Base-by-base conservation (phyloP, 441 rosid species). In the Sinapis alba region DNA sequence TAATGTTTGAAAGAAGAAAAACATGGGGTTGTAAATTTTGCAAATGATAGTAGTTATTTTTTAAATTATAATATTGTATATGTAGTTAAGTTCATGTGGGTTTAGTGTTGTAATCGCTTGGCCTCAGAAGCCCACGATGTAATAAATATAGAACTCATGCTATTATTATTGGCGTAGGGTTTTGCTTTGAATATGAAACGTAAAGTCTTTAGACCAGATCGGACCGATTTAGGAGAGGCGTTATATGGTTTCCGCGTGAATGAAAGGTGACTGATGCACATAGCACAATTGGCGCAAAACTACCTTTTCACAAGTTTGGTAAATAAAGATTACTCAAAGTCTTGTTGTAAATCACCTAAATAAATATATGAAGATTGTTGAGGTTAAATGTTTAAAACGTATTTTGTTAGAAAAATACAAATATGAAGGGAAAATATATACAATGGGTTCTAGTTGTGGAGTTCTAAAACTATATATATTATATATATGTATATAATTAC, bases 301-400 rank as follows among this genome's bases (percentile, higher is more conserved):
- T 7, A 34, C 9, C 7, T 61, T 18, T 57, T 74, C 62, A 60
- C 57, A 18, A 68, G 63, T 50, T 62, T 76, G 69, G 79, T 69
- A 54, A 62, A 76, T 60, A 26, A 61, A 76, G 69, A 69, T 60
- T 62, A 53, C 4, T 62, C 66, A 51, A 68, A 50, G 10, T 59
- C 68, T 54, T 47, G 56, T 77, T 62, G 62, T 50, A 65, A 77
- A 71, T 54, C 18, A 71, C 80, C 76, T 58, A 71, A 71, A n/a
- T n/a, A n/a, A n/a, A n/a, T 65, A 18, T 4, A 30, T 43, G n/a
- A 41, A 70, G 30, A 59, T 70, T 58, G 36, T 10, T 20, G 0
- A 62, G 63, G 18, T 41, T 69, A 69, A 56, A 28, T 13, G 65
- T 63, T 6, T 19, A 53, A 26, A 70, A 24, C 75, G 75, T 59